Evolutionary conservation across 352 stramenopile species (phyloP), one percentile per base, ranked within the genome.

Genomic region (Pythium volutum): DNA sequence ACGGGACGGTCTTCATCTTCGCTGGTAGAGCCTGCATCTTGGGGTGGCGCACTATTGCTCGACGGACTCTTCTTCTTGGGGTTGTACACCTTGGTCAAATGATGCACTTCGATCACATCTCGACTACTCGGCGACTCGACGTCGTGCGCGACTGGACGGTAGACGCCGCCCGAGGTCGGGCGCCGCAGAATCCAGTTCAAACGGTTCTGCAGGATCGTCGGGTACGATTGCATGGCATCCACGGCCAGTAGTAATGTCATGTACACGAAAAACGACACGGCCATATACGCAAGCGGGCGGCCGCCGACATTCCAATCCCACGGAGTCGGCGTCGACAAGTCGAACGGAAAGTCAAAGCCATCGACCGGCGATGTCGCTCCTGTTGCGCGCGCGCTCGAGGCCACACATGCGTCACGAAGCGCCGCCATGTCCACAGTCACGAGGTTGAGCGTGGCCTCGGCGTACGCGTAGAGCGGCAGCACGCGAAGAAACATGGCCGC

Each of bases 171-270:
- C 8, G 52, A n/a, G 41, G 62, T 53, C 45, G 73, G 12, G n/a
- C 66, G 56, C 20, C 63, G 67, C 42, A 74, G 48, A 12, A 55
- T 41, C 25, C 55, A 62, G 8, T 53, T 47, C 12, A 88, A 50
- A 18, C 66, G 67, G 56, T 82, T 62, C 22, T 75, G 51, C 4
- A 79, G 59, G 10, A 87, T 62, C 5, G 82, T 88, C 12, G 84
- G 78, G 55, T 91, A 92, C 74, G 87, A 91, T 68, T 88, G 77
- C 20, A 73, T 67, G 45, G 78, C 65, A 66, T 94, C 84, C 11
- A 89, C 64, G 2, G 65, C 43, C 2, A 94, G 39, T 16, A 94
- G 50, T 18, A 92, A n/a, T 0, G 75, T 8, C 50, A 69, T 75
- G 59, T 88, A 94, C 14, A 67, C 18, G 10, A 81, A 18, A 20